A percentile compares a stretch with the other conserved stretches of the same genome.
phyloP scores from a whole-genome alignment of 805 yeast species.

The Starmerella cellae region DNA sequence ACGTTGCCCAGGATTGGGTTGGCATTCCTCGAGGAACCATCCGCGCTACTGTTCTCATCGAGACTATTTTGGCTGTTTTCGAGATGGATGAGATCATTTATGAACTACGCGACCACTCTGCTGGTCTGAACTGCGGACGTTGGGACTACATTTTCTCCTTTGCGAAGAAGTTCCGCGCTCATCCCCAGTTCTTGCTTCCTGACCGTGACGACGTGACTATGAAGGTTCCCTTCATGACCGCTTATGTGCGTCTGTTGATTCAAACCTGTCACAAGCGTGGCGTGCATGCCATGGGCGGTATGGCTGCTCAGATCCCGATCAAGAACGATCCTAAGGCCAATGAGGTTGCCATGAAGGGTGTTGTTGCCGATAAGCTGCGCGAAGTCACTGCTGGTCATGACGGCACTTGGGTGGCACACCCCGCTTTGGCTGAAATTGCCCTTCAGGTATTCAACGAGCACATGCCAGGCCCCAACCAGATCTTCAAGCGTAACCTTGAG shows the following conservation, averaged over 20 bases:
- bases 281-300: conserved; percentile 67
- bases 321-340: conserved; percentile 50
- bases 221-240: conserved; percentile 56
- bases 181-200: conserved; percentile 49
- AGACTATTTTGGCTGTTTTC: conserved; percentile 60
- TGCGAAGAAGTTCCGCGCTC: conserved; percentile 51
- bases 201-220: conserved; percentile 59
- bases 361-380: conserved; percentile 51
- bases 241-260: conserved; percentile 51
- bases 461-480: conserved; percentile 66
- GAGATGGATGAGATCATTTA: conserved; percentile 69
- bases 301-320: conserved; percentile 69
- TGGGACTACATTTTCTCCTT: conserved; percentile 67
- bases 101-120: conserved; percentile 56
- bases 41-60: conserved; percentile 58
- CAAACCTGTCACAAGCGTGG: conserved; percentile 59
- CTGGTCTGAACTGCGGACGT: conserved; percentile 64
- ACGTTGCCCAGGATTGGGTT: conserved; percentile 49
- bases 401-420: conserved; percentile 71
- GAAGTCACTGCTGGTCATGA: conserved; percentile 60
- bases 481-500: conserved; percentile 40
- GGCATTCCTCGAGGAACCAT: conserved; percentile 55
- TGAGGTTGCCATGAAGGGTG: conserved; percentile 52
- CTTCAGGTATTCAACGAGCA: conserved; percentile 56
- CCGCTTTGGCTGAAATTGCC: conserved; percentile 53